phyloP scores from a whole-genome alignment of 768 basidiomycete genomes.

The Termitomyces sp. region DNA sequence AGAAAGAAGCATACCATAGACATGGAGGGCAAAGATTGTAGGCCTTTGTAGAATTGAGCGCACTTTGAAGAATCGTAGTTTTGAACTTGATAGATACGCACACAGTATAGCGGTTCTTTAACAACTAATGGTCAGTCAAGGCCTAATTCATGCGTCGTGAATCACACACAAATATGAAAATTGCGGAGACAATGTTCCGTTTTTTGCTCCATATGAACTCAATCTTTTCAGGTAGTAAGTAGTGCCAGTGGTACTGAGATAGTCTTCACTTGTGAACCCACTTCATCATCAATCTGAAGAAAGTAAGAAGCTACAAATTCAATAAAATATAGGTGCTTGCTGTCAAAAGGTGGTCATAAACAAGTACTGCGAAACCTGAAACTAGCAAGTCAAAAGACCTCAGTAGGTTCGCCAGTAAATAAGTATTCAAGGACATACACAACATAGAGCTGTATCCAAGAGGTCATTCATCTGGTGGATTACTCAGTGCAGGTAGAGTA shows the following conservation, averaged over 20 bases:
- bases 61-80: background rate
- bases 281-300: slow-evolving; percentile 9
- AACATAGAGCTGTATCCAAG: background rate
- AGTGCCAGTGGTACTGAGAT: background rate
- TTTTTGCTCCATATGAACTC: slow-evolving; percentile 11
- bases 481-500: background rate
- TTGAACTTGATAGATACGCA: background rate
- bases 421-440: slow-evolving; percentile 1
- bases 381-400: background rate
- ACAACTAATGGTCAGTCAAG: background rate
- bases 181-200: slow-evolving; percentile 2
- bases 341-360: slow-evolving; percentile 10
- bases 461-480: background rate
- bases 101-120: slow-evolving; percentile 11
- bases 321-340: background rate
- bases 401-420: background rate
- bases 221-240: background rate
- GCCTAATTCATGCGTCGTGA: background rate
- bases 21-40: background rate
- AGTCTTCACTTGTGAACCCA: background rate
- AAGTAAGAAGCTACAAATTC: background rate
- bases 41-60: background rate
- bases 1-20: slow-evolving; percentile 2
- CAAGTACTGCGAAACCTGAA: slow-evolving; percentile 8
- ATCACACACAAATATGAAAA: slow-evolving; percentile 8